A percentile compares a stretch with the other conserved stretches of the same genome.
Evolutionary conservation across 495 filamentous ascomycete species (phyloP).

Genomic region (Niebla homalea): DNA sequence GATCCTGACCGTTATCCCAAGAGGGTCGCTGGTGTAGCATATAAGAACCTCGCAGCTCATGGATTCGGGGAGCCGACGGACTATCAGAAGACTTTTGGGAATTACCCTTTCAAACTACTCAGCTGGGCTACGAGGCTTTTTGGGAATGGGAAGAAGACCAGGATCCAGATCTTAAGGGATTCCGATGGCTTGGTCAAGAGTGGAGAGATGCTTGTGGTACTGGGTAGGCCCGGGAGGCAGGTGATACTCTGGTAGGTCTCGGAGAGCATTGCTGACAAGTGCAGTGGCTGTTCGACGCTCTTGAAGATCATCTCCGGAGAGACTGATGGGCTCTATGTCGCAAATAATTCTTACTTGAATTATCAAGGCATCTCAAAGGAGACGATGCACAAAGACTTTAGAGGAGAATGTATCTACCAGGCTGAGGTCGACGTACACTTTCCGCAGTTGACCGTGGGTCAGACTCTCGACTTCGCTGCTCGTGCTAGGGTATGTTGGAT

Average conservation of each 20-base stretch:
- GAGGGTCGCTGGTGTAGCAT: slow-evolving; percentile 43
- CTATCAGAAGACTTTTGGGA: slow-evolving; percentile 51
- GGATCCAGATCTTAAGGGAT: slow-evolving; percentile 35
- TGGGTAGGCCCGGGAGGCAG: slow-evolving; percentile 58
- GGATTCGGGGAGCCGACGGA: slow-evolving; percentile 53
- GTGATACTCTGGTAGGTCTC: slow-evolving; percentile 20
- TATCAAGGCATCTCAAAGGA: slow-evolving; percentile 52
- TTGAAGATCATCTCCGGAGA: slow-evolving; percentile 76
- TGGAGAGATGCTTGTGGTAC: slow-evolving; percentile 83
- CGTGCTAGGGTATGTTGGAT: slow-evolving; percentile 34
- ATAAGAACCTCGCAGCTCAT: slow-evolving; percentile 49
- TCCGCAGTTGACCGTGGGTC: slow-evolving; percentile 53
- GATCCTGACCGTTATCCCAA: slow-evolving; percentile 33
- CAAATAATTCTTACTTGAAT: slow-evolving; percentile 51
- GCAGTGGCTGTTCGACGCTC: slow-evolving; percentile 78
- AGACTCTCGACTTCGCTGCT: slow-evolving; percentile 59
- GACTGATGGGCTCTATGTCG: slow-evolving; percentile 57
- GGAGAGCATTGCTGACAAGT: slow-evolving; percentile 67
- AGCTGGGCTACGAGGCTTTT: slow-evolving; percentile 29
- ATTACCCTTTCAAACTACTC: slow-evolving; percentile 36
- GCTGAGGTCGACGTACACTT: slow-evolving; percentile 69
- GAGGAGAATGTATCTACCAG: slow-evolving; percentile 52
- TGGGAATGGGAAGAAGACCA: slow-evolving; percentile 30
- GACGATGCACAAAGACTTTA: slow-evolving; percentile 47
- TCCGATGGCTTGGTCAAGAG: slow-evolving; percentile 50